Base-by-base conservation (phyloP, 1,139 yeast genomes). In the Blastobotrys apis region DNA sequence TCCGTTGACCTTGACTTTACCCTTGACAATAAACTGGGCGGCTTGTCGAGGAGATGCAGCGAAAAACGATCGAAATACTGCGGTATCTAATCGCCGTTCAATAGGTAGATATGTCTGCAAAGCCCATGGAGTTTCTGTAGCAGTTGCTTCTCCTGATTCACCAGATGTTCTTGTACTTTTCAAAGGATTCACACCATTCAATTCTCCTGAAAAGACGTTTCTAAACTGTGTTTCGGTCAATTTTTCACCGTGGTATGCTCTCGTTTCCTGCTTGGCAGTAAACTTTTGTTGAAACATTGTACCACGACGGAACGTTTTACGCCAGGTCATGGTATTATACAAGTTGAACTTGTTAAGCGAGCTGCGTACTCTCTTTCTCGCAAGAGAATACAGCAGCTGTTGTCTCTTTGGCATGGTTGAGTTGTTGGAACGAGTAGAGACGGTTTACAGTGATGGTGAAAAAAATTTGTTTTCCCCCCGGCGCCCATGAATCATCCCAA, bases 221-320 rank as follows among this genome's bases (percentile, higher is more conserved):
- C 83, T 80, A 80, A 90, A 86, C 60, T 92, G 79, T 22, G 79
- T 71, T 64, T 92, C 98, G 0, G 94, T 84, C 47, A 92, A 67
- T 62, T 84, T 90, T 60, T 92, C 97, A 55, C 98, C 98, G 63
- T 92, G 98, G 64, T 92, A 92, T 1, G 94, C 84, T 68, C 98
- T 78, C 3, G 97, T 82, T 62, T 88, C 97, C 60, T 82, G 83
- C 65, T 94, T 92, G 44, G 97, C 83, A 8, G 74, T 69, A 90
- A 95, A 92, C 68, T 88, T 87, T 66, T 90, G 96, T 67, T 88
- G 96, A 68, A 75, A 92, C 47, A 86, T 68, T 13, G 88, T 77
- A 59, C 76, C 78, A 8, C 79, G 75, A 47, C 72, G 77, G 82
- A 83, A 68, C 79, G 54, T 52, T 51, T 63, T 58, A 43, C 61